phyloP scores from a whole-genome alignment of 495 filamentous ascomycete species.

The Neurospora hispaniola region DNA sequence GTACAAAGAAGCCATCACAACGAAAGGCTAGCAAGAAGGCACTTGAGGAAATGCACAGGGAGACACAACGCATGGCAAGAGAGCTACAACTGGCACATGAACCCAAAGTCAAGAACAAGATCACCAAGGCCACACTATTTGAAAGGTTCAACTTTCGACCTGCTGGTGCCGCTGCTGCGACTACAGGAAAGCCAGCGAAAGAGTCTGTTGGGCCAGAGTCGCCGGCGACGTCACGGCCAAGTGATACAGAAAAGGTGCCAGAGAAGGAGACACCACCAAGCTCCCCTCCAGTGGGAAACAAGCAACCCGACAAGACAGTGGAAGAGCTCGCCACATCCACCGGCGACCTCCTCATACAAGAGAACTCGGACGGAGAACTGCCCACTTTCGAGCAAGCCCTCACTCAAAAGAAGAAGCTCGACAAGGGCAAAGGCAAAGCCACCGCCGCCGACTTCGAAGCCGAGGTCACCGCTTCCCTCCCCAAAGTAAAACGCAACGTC shows the following conservation, averaged over 20 bases:
- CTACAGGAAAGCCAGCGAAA: conserved; percentile 20
- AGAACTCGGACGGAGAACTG: conserved; percentile 19
- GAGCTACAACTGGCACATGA: conserved; percentile 90
- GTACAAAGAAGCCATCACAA: conserved; percentile 41
- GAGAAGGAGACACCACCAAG: conserved; percentile 39
- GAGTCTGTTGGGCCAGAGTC: conserved; percentile 32
- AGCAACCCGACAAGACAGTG: conserved; percentile 4
- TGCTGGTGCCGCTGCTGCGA: conserved; percentile 22
- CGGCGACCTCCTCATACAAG: conserved; percentile 3
- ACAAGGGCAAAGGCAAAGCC: conserved; percentile 49
- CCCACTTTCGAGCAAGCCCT: conserved; percentile 23
- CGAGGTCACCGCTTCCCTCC: conserved; percentile 1
- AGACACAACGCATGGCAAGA: conserved; percentile 82
- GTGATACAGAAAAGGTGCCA: neutral
- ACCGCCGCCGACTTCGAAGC: conserved; percentile 17
- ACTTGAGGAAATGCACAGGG: conserved; percentile 84
- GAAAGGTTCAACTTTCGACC: conserved; percentile 65
- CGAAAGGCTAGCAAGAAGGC: conserved; percentile 94
- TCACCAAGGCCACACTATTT: conserved; percentile 75
- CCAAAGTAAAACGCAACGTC: conserved; percentile 27
- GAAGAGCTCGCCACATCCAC: neutral
- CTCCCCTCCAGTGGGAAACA: conserved; percentile 31
- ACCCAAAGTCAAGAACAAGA: conserved; percentile 83
- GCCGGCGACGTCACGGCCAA: conserved; percentile 12
- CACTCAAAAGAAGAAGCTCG: conserved; percentile 17